phyloP scores from a whole-genome alignment of 2,329 filamentous ascomycete species.

The Verticillium alfalfae region DNA sequence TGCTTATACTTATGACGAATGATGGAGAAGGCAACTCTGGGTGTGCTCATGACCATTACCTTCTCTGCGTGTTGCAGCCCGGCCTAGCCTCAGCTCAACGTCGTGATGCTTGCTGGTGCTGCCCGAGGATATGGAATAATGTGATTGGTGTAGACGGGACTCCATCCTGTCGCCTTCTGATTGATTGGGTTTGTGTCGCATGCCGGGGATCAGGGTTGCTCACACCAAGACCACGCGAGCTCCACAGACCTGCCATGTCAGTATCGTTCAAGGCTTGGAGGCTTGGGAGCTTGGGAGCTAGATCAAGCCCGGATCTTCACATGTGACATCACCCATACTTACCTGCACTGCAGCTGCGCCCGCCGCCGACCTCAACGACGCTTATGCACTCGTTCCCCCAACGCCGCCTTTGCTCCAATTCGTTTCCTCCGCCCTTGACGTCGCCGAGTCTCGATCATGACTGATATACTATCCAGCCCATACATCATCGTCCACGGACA shows the following conservation, averaged over 20 bases:
- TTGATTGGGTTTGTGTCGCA: not conserved
- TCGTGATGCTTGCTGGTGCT: too few relatives aligned
- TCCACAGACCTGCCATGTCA: not conserved
- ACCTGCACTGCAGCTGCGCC: not conserved
- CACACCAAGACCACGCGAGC: not conserved
- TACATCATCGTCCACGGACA: not conserved
- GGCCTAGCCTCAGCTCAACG: too few relatives aligned
- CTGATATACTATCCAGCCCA: conserved; percentile 3
- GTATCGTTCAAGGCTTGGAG: too few relatives aligned
- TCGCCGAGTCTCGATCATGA: not conserved
- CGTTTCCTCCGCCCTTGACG: not conserved
- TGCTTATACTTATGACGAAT: too few relatives aligned
- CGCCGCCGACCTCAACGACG: conserved; percentile 2
- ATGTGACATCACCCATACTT: conserved; percentile 7
- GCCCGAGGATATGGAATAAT: too few relatives aligned
- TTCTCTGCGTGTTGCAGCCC: too few relatives aligned
- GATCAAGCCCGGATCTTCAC: conserved; percentile 4
- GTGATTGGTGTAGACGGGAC: too few relatives aligned
- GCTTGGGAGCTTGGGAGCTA: not conserved
- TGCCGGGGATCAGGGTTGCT: not conserved
- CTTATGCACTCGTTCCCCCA: not conserved
- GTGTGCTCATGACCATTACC: too few relatives aligned
- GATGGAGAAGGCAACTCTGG: too few relatives aligned
- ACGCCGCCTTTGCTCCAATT: not conserved
- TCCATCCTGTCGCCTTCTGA: too few relatives aligned